Evolutionary conservation across 2,329 filamentous ascomycete species (phyloP).

Genomic region (Paecilomyces sp.): DNA sequence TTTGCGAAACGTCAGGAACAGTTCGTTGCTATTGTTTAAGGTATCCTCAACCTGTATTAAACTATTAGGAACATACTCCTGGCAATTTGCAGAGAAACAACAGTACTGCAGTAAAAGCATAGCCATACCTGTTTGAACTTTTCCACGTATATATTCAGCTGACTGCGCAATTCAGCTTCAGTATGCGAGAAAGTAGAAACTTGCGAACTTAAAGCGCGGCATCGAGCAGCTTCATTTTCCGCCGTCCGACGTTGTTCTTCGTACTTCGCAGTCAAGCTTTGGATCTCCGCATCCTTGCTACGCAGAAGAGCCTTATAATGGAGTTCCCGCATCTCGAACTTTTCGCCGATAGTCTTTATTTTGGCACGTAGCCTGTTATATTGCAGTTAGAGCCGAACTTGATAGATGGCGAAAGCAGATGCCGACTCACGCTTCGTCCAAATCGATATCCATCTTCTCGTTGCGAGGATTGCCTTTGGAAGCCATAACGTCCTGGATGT

Average conservation of each 20-base stretch:
- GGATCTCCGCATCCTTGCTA: conserved; percentile 91
- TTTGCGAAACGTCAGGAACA: conserved; percentile 93
- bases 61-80: conserved; percentile 34
- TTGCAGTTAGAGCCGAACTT: conserved; percentile 7
- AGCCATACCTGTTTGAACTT: conserved; percentile 94
- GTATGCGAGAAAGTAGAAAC: conserved; percentile 95
- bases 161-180: conserved; percentile 84
- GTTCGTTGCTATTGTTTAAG: conserved; percentile 94
- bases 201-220: conserved; percentile 79
- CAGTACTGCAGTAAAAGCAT: background rate
- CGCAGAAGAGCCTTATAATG: conserved; percentile 89
- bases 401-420: background rate
- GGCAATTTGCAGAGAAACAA: conserved; percentile 9
- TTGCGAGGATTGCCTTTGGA: conserved; percentile 77
- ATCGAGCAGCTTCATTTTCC: conserved; percentile 71
- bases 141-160: conserved; percentile 97
- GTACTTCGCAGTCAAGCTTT: conserved; percentile 79
- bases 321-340: conserved; percentile 90
- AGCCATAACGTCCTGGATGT: conserved; percentile 82
- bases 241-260: conserved; percentile 86
- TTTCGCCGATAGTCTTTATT: conserved; percentile 87
- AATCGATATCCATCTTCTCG: conserved; percentile 73
- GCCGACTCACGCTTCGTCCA: conserved; percentile 75
- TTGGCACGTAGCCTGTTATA: conserved; percentile 56
- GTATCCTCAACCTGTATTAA: conserved; percentile 87